These are phyloP conservation scores for Ascochyta fabae DNA, from an alignment of 2,329 filamentous ascomycete species.

Conservation along the genomic window DNA sequence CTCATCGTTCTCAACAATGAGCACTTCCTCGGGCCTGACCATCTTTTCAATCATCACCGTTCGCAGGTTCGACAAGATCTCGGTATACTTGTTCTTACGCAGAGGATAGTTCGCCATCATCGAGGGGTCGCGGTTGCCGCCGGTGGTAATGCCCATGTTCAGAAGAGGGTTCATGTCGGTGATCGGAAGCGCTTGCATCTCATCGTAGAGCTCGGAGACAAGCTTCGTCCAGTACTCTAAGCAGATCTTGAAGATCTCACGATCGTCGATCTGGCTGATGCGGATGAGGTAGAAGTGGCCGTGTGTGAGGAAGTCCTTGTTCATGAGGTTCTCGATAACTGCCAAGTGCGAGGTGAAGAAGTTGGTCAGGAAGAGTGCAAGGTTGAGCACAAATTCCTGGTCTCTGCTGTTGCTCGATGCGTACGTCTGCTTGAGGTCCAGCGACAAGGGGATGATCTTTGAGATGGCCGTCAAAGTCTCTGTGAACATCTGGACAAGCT, in stretches of 20 bases:
- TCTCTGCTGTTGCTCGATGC: constrained; percentile 89
- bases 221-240: constrained; percentile 99
- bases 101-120: constrained; percentile 90
- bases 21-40: constrained; percentile 95
- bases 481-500: constrained; percentile 97
- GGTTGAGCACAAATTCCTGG: constrained; percentile 96
- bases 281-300: constrained; percentile 98
- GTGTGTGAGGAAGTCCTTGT: constrained; percentile 91
- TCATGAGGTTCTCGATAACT: constrained; percentile 94
- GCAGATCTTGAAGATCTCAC: constrained; percentile 99
- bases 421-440: constrained; percentile 92
- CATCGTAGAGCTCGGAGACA: constrained; percentile 96
- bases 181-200: constrained; percentile 96
- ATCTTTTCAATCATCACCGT: constrained; percentile 99
- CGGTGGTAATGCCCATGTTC: constrained; percentile 76
- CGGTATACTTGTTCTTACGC: constrained; percentile 96
- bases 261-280: constrained; percentile 97
- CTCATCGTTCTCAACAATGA: constrained; percentile 99
- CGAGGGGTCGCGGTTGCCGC: constrained; percentile 82
- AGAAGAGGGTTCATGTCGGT: constrained; percentile 91
- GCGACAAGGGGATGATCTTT: constrained; percentile 86
- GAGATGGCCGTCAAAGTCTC: constrained; percentile 92
- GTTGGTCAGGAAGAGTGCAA: constrained; percentile 94
- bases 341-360: constrained; percentile 94
- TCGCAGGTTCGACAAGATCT: constrained; percentile 90